phyloP scores from a whole-genome alignment of 805 yeast genomes.

The Candida hungchunana region DNA sequence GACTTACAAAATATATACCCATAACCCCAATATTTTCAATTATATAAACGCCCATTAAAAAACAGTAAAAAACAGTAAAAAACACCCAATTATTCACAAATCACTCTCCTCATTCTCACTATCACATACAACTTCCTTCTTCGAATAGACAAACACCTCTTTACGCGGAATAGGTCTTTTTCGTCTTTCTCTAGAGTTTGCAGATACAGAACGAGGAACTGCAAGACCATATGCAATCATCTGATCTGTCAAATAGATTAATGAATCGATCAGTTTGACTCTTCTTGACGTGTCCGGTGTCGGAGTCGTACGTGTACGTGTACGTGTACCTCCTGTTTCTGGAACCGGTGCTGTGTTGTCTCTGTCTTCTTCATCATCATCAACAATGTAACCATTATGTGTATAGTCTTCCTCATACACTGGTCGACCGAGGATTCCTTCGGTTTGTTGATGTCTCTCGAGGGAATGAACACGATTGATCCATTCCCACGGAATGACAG shows the following conservation, averaged over 20 bases:
- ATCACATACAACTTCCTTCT: slow-evolving; percentile 39
- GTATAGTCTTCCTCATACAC: slow-evolving; percentile 62
- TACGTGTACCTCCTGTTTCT: background rate
- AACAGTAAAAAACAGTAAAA: too few species aligned
- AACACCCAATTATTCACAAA: too few species aligned
- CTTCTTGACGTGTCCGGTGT: slow-evolving; percentile 26
- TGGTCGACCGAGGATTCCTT: slow-evolving; percentile 71
- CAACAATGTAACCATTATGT: too few species aligned
- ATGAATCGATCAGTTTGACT: slow-evolving; percentile 26
- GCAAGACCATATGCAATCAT: slow-evolving; percentile 57
- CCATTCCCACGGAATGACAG: slow-evolving; percentile 86
- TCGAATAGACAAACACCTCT: slow-evolving; percentile 40
- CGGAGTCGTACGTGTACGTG: slow-evolving; percentile 5
- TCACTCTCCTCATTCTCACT: slow-evolving; percentile 24
- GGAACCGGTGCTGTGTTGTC: slow-evolving; percentile 5
- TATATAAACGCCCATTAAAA: too few species aligned
- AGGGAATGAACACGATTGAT: slow-evolving; percentile 57
- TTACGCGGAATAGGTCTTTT: slow-evolving; percentile 25
- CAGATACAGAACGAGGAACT: slow-evolving; percentile 45
- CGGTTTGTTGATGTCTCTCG: slow-evolving; percentile 57
- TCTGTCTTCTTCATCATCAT: slow-evolving; percentile 16
- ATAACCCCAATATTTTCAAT: too few species aligned
- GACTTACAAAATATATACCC: too few species aligned
- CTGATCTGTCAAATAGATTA: slow-evolving; percentile 46
- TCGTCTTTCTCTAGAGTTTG: slow-evolving; percentile 21